phyloP scores from a whole-genome alignment of 2,329 filamentous ascomycete genomes.

The Alternaria alternata region DNA sequence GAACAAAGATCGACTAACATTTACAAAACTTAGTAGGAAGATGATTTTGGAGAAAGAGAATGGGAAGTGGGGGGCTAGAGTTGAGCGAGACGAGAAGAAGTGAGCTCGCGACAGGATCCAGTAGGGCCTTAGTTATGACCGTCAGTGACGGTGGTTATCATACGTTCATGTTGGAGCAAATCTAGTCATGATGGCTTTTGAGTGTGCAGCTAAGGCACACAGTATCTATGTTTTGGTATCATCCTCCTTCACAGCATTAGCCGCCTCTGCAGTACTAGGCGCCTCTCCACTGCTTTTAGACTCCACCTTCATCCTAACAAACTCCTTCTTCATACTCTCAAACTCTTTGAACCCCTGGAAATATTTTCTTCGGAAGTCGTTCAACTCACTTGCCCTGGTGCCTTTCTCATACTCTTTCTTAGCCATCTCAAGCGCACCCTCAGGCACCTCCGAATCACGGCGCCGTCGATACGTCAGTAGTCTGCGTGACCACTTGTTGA shows the following conservation, averaged over 20 bases:
- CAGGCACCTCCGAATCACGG: conserved; percentile 63
- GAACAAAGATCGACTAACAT: neutral
- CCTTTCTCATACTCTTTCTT: conserved; percentile 53
- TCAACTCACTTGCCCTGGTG: conserved; percentile 70
- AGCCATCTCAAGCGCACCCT: conserved; percentile 23
- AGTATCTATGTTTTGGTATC: neutral
- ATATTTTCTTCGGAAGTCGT: conserved; percentile 70
- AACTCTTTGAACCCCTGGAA: conserved; percentile 52
- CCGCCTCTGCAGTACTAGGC: neutral
- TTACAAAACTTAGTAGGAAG: neutral
- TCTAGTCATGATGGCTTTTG: neutral
- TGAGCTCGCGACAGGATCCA: neutral
- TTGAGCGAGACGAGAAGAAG: neutral
- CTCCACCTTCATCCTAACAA: conserved; percentile 33
- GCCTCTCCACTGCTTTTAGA: neutral
- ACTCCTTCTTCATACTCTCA: conserved; percentile 42
- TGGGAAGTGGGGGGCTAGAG: neutral
- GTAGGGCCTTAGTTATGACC: neutral
- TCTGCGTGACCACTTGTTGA: conserved; percentile 92
- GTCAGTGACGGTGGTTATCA: neutral
- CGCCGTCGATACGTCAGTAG: conserved; percentile 85
- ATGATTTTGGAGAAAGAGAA: neutral
- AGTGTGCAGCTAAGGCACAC: neutral
- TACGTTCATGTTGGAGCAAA: neutral
- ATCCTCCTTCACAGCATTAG: neutral